phyloP scores from a whole-genome alignment of 73 alveolate species.

The Stentor roeselii region DNA sequence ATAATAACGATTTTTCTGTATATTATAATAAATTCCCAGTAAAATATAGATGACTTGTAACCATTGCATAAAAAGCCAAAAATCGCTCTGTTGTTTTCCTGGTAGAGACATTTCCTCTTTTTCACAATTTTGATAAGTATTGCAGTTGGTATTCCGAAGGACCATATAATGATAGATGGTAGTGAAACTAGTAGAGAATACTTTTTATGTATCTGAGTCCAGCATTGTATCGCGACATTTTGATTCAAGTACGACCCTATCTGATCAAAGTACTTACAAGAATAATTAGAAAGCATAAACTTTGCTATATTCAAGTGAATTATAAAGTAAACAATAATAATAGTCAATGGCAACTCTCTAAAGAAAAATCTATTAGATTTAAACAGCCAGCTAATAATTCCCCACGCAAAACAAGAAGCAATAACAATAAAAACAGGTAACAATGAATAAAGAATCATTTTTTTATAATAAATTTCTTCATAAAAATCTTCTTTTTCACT shows the following conservation, averaged over 20 bases:
- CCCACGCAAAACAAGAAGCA: conserved; percentile 33
- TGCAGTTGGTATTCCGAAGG: conserved; percentile 55
- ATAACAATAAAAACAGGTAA: conserved; percentile 40
- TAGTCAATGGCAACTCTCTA: background rate
- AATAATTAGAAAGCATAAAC: background rate
- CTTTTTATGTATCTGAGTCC: conserved; percentile 26
- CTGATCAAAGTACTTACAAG: background rate
- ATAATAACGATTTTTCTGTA: conserved; percentile 38
- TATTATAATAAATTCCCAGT: conserved; percentile 24
- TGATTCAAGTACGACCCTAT: conserved; percentile 11
- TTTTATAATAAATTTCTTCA: conserved; percentile 34
- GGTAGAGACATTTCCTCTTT: background rate
- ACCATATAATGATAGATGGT: conserved; percentile 44
- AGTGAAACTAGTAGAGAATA: conserved; percentile 9
- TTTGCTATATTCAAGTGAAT: conserved; percentile 30
- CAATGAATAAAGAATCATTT: conserved; percentile 36
- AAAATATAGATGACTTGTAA: conserved; percentile 25
- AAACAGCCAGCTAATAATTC: conserved; percentile 24
- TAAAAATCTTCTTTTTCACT: conserved; percentile 18
- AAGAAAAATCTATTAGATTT: conserved; percentile 28
- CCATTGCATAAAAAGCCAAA: conserved; percentile 39
- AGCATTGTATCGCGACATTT: conserved; percentile 30
- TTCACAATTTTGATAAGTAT: conserved; percentile 39
- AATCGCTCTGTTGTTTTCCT: conserved; percentile 19
- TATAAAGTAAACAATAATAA: conserved; percentile 28